phyloP scores from a whole-genome alignment of 192 early-diverging fungal genomes.

The Backusella sp. region DNA sequence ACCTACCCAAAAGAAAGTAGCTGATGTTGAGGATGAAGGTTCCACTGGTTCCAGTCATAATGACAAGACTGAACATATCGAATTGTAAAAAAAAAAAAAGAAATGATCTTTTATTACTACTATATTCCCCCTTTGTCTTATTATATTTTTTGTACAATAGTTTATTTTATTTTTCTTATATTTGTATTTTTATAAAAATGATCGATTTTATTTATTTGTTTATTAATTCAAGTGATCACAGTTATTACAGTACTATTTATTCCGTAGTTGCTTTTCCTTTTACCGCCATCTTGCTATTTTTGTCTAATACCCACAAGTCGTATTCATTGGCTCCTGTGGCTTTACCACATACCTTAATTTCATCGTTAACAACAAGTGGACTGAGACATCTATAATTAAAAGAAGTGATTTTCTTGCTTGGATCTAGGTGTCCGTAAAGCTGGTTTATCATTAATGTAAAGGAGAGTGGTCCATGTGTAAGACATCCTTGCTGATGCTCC shows the following conservation, averaged over 20 bases:
- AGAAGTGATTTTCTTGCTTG: neutral
- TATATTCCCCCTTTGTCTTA: neutral
- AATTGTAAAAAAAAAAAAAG: slow-evolving; percentile 10
- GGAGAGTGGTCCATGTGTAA: slow-evolving; percentile 15
- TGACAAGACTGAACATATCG: slow-evolving; percentile 10
- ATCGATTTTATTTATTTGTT: neutral
- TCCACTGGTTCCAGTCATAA: slow-evolving; percentile 4
- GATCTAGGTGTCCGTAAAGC: neutral
- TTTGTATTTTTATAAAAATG: slow-evolving; percentile 9
- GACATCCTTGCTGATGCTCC: slow-evolving; percentile 15
- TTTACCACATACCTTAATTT: slow-evolving; percentile 1
- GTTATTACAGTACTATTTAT: neutral
- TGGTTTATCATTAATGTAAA: slow-evolving; percentile 11
- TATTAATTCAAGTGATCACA: neutral
- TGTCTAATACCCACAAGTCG: slow-evolving; percentile 11
- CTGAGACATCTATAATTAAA: slow-evolving; percentile 14
- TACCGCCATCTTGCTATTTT: slow-evolving; percentile 12
- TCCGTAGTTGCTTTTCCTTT: slow-evolving; percentile 6
- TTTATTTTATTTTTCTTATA: slow-evolving; percentile 1
- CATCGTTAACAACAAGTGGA: slow-evolving; percentile 5
- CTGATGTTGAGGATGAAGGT: neutral
- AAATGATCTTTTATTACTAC: neutral
- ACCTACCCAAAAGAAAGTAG: neutral
- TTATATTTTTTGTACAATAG: neutral
- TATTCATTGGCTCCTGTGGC: neutral